phyloP scores from a whole-genome alignment of 805 yeast genomes.

The Hanseniaspora opuntiae region DNA sequence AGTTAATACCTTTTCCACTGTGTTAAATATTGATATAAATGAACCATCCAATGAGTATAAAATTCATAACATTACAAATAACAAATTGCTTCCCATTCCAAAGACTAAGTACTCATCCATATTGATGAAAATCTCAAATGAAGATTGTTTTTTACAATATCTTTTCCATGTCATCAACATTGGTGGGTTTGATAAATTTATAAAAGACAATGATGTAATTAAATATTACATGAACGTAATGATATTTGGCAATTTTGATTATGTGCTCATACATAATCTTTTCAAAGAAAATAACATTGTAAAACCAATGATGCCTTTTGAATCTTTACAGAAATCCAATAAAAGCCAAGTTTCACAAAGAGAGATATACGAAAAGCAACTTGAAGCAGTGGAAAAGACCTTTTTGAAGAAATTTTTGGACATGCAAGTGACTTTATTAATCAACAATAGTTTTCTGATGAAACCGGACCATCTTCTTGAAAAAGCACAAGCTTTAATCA shows the following conservation, averaged over 20 bases:
- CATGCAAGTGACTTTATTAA: background rate
- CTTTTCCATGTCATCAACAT: background rate
- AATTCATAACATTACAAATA: background rate
- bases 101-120: background rate
- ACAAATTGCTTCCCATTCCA: background rate
- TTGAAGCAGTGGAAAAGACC: background rate
- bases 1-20: background rate
- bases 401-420: background rate
- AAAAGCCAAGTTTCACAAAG: background rate
- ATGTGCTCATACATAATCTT: background rate
- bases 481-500: background rate
- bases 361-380: background rate
- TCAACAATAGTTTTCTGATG: background rate
- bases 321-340: background rate
- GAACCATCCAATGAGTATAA: background rate
- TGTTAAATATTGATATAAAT: background rate
- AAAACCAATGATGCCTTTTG: background rate
- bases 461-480: background rate
- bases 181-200: background rate
- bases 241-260: slow-evolving; percentile 1
- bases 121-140: background rate
- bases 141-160: background rate
- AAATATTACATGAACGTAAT: background rate
- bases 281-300: background rate
- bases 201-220: background rate